Evolutionary conservation across 2,329 filamentous ascomycete species (phyloP).

Genomic region (Claviceps lovelessii): DNA sequence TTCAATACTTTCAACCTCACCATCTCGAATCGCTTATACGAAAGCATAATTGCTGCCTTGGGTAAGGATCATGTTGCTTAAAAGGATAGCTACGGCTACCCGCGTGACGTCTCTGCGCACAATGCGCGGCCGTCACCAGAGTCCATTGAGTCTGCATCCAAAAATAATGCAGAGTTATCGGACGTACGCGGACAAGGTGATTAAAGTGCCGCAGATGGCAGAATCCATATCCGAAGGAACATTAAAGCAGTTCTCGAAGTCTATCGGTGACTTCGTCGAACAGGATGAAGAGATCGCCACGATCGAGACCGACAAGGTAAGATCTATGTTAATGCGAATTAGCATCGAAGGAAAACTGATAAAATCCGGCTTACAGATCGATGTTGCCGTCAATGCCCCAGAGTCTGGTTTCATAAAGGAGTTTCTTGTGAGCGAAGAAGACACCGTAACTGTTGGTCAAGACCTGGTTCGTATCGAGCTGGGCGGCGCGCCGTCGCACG

Average conservation of each 20-base stretch:
- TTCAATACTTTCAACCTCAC: background rate
- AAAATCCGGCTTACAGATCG: constrained; percentile 47
- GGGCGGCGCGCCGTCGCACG: constrained; percentile 39
- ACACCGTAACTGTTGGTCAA: constrained; percentile 88
- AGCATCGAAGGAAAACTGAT: background rate
- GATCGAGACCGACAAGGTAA: constrained; percentile 96
- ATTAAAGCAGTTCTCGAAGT: constrained; percentile 84
- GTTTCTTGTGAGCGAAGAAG: constrained; percentile 81
- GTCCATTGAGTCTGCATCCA: constrained; percentile 27
- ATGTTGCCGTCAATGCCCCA: constrained; percentile 90
- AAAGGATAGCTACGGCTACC: constrained; percentile 27
- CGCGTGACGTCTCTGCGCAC: constrained; percentile 30
- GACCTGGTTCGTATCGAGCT: constrained; percentile 75
- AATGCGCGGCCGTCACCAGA: constrained; percentile 11
- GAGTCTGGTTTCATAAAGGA: constrained; percentile 85
- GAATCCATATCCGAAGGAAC: constrained; percentile 98
- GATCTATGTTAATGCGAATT: constrained; percentile 2
- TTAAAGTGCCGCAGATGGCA: constrained; percentile 96
- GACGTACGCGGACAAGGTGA: constrained; percentile 61
- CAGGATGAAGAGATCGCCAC: constrained; percentile 96
- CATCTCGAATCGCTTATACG: background rate
- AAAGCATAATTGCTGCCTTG: background rate
- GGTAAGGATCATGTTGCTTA: constrained; percentile 26
- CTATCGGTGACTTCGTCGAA: constrained; percentile 86
- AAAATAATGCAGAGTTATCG: constrained; percentile 42